Evolutionary conservation across 1,284 basidiomycete species (phyloP).

Genomic region (Phellopilus nigrolimitatus): DNA sequence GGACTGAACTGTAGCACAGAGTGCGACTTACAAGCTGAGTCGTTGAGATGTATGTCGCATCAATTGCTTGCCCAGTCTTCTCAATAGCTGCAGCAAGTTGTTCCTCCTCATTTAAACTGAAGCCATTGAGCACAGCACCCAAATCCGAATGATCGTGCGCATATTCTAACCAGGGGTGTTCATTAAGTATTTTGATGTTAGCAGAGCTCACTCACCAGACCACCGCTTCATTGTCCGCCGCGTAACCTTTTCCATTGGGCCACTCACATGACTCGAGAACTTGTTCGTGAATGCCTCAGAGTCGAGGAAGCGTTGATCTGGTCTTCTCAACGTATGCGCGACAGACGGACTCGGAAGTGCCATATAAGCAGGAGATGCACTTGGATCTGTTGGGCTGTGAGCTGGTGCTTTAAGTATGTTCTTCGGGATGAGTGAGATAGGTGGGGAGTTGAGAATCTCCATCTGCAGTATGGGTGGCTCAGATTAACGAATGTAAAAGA

Average conservation of each 20-base stretch:
- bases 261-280: conserved; percentile 87
- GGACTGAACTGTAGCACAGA: background rate
- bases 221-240: conserved; percentile 89
- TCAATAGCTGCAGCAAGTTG: conserved; percentile 77
- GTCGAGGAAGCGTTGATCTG: conserved; percentile 93
- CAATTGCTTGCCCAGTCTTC: conserved; percentile 92
- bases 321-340: conserved; percentile 78
- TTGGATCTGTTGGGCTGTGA: conserved; percentile 85
- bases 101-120: conserved; percentile 82
- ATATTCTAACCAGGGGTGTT: conserved; percentile 48
- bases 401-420: conserved; percentile 95
- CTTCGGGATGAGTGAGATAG: conserved; percentile 87
- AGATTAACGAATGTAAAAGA: background rate
- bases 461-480: conserved; percentile 52
- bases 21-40: conserved; percentile 66
- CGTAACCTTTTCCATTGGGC: conserved; percentile 95
- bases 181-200: background rate
- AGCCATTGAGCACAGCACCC: conserved; percentile 93
- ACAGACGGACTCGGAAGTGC: conserved; percentile 87
- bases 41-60: conserved; percentile 91
- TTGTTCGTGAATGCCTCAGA: conserved; percentile 96
- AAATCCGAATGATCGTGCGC: conserved; percentile 92
- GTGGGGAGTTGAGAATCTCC: conserved; percentile 89
- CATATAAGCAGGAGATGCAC: conserved; percentile 70
- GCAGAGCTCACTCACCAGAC: conserved; percentile 57